These are phyloP conservation scores for sorghum (Sorghum bicolor) DNA, from an alignment of 176 grass and related monocot genomes.

Conservation along the genomic window Sorghum_bicolor_NCBIv3 NC_012870.2:7124001-7124500, in stretches of 20 bases:
- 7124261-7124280: background rate
- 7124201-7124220: background rate
- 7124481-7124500: conserved; percentile 23
- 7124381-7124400: conserved; percentile 74
- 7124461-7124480: conserved; percentile 8
- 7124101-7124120: background rate
- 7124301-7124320: background rate
- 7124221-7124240: background rate
- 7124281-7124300: conserved; percentile 15
- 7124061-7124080: background rate
- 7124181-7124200: background rate
- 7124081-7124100: background rate
- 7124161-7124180: background rate
- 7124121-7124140: background rate
- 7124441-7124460: conserved; percentile 71
- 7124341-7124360: conserved; percentile 86
- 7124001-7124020: background rate
- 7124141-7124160: background rate
- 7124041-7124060: background rate
- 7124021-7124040: conserved; percentile 11
- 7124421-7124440: conserved; percentile 71
- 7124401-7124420: conserved; percentile 92
- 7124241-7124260: conserved; percentile 23
- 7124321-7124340: conserved; percentile 94
- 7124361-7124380: conserved; percentile 69